These are phyloP conservation scores for Alliaria petiolata DNA, from an alignment of 345 rosid genomes.

Conservation along the genomic window DNA sequence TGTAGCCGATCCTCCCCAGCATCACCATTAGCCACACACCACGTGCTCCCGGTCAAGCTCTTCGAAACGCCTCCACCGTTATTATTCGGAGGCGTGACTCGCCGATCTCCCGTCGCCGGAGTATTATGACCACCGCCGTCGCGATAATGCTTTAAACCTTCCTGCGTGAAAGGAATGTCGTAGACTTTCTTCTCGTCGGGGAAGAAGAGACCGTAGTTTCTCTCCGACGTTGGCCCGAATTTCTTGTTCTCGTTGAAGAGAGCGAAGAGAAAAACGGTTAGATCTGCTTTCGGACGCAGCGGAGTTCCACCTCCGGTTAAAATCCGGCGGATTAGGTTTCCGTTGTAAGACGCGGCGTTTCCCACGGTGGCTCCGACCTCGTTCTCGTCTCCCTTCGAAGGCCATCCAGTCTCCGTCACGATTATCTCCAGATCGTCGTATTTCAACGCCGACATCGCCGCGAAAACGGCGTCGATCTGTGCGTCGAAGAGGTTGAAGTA, in stretches of 20 bases:
- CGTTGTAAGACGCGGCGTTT: conserved; percentile 89
- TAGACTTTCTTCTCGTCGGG: conserved; percentile 79
- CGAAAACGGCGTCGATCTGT: conserved; percentile 94
- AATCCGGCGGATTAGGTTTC: conserved; percentile 74
- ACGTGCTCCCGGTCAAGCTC: conserved; percentile 52
- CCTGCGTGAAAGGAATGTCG: conserved; percentile 62
- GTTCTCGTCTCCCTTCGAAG: conserved; percentile 74
- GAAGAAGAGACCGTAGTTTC: conserved; percentile 89
- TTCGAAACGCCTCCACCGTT: conserved; percentile 48
- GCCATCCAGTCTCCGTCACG: conserved; percentile 97
- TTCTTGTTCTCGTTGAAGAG: conserved; percentile 88
- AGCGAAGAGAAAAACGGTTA: conserved; percentile 86
- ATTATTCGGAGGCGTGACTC: conserved; percentile 24
- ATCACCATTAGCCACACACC: conserved; percentile 82
- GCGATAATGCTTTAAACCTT: conserved; percentile 54
- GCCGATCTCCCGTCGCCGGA: conserved; percentile 28
- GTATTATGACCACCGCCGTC: too few relatives aligned
- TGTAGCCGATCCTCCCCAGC: conserved; percentile 62
- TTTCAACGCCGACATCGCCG: conserved; percentile 77
- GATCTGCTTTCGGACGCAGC: conserved; percentile 66
- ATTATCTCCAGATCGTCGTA: conserved; percentile 63
- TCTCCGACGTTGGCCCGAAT: conserved; percentile 77
- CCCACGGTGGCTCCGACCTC: conserved; percentile 66
- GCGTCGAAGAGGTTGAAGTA: conserved; percentile 93
- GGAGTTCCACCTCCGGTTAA: conserved; percentile 92